Percentiles rank a stretch among this genome's conserved stretches.
Conservation (phyloP, 805 yeast species). For the Pichia manshurica region DNA sequence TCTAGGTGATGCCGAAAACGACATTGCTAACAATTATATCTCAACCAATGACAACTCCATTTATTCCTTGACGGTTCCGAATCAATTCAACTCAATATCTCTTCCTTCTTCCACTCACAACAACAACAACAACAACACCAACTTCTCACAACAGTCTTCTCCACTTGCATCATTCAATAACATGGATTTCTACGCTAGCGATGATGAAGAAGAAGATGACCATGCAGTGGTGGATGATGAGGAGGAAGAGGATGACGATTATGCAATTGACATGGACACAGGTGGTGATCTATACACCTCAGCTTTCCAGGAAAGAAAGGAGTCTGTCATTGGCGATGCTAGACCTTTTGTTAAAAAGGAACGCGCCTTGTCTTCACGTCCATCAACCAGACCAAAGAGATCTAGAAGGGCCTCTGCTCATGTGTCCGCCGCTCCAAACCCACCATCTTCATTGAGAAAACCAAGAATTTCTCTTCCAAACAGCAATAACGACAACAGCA, state of each 20-base stretch:
- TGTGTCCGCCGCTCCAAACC: background rate
- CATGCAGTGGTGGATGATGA: constrained; percentile 4
- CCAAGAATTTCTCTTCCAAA: background rate
- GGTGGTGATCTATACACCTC: constrained; percentile 28
- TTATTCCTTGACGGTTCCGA: constrained; percentile 26
- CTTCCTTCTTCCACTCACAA: background rate
- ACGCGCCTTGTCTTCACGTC: constrained; percentile 20
- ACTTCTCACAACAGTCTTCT: background rate
- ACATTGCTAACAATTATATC: constrained; percentile 17
- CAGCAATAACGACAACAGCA: background rate
- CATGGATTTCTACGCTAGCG: background rate
- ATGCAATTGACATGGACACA: constrained; percentile 14
- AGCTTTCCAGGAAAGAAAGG: constrained; percentile 27
- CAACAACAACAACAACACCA: background rate
- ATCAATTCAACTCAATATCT: constrained; percentile 2
- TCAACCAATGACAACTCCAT: constrained; percentile 21
- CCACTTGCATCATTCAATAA: background rate
- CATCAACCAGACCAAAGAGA: constrained; percentile 14
- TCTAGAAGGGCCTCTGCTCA: constrained; percentile 6
- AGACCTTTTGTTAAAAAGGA: constrained; percentile 16
- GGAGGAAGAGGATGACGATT: constrained; percentile 18
- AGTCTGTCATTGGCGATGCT: constrained; percentile 20
- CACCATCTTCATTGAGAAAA: constrained; percentile 5
- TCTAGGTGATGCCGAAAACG: constrained; percentile 12
- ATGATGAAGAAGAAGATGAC: constrained; percentile 6